Base-by-base conservation (phyloP, 768 basidiomycete genomes). In the Boletales sp. region DNA sequence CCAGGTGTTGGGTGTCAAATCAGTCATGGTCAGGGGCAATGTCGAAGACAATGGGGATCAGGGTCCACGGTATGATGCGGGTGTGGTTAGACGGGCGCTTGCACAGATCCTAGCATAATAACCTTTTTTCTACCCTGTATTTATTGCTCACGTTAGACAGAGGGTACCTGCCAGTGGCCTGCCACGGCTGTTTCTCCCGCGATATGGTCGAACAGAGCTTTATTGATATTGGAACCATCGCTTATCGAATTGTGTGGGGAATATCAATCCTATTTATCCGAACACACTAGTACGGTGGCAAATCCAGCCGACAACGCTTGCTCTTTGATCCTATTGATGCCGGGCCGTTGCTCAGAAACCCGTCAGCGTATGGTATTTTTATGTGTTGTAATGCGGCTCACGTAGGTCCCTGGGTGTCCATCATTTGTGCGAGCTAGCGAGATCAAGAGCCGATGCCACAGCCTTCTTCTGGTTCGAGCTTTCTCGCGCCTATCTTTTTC, bases 1-100 rank as follows among this genome's bases (percentile, higher is more conserved):
- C 25, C 33, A 87, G 84, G 62, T 64, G 4, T 63, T 86, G 48
- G 85, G 87, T 6, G 81, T 89, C 19, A 72, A 72, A 55, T 83
- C 84, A 44, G 70, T 80, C 21, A 72, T 75, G 64, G 69, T 84
- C 15, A 73, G 70, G 46, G 71, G 57, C 34, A 37, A 14, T 21
- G 40, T 59, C 30, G 48, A 55, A 39, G 45, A 52, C 13, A 48
- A 44, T 41, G 62, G 57, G 41, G 59, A 62, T 37, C 60, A 59
- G 47, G 66, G 60, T 30, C 63, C 63, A 25, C 63, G 64, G 38
- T 86, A 82, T 54, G 72, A 78, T 53, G 76, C 76, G 18, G 61
- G 59, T 8, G 67, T 67, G 32, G 78, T 85, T 10, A 63, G 72
- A 51, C 50, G 61, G 13, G 81, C 73, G 3, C 62, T 86, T 31